Evolutionary conservation across 2,329 filamentous ascomycete genomes (phyloP), one percentile per base, ranked within the genome.

Genomic region (Colletotrichum sp.): DNA sequence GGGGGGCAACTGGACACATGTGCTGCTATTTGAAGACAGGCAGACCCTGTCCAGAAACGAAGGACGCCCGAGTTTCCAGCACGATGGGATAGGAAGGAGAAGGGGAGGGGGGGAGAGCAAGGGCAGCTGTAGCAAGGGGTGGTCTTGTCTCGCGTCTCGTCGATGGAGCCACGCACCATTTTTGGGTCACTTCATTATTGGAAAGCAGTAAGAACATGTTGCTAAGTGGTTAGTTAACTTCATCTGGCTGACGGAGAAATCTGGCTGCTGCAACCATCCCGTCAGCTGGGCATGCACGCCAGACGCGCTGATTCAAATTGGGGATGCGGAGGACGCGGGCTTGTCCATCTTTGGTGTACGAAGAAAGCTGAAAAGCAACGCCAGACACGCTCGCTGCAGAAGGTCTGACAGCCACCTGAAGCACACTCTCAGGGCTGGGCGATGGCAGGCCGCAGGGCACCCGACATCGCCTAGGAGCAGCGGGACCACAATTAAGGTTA

Each of bases 401-500:
- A 60, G 34, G 34, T 28, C 30, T 26, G 60, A 32, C 61, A 64
- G n/a, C 32, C 60, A 36, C 60, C 60, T 26, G n/a, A 63, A 26
- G 28, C n/a, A 63, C 60, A 6, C 60, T 36, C 13, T 7, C 30
- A 16, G 30, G 14, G 32, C 32, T 65, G 61, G 32, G 63, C 7
- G 28, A 30, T 34, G 32, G 18, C 30, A 48, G 39, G 39, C 39
- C 18, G 18, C 39, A 48, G 9, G 10, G 39, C 39, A n/a, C 39
- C 39, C 18, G 39, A n/a, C 39, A 48, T 52, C 12, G 43, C n/a
- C 43, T 21, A 4, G 43, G n/a, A 52, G n/a, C 21, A 18, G 24
- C n/a, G 52, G 64, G 30, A 72, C 60, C 59, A n/a, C 18, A 30
- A 14, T 66, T 72, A 72, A 74, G 61, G 61, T 72, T 67, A 72